A percentile compares a stretch with the other conserved stretches of the same genome.
Conservation (phyloP, 352 stramenopile species). For the Globisporangium emineosum region DNA sequence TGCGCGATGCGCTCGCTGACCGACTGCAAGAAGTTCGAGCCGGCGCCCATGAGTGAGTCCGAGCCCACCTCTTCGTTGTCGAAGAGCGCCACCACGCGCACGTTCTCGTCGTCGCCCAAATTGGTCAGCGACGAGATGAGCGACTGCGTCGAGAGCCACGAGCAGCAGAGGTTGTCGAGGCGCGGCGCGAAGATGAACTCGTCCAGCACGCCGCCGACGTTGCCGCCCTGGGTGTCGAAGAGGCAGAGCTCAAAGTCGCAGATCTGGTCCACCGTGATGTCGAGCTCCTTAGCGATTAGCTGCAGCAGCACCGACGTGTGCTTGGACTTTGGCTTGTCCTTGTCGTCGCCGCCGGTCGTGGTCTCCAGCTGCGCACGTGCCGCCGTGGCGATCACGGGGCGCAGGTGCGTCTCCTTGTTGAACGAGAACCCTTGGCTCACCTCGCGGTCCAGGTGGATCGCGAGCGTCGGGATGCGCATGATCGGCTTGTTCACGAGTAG, state of each 20-base stretch:
- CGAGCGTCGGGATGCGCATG: conserved; percentile 95
- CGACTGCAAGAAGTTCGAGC: conserved; percentile 76
- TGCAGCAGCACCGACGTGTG: conserved; percentile 93
- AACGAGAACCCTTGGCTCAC: conserved; percentile 90
- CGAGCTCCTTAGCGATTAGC: conserved; percentile 90
- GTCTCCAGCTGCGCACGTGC: conserved; percentile 85
- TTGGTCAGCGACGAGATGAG: conserved; percentile 78
- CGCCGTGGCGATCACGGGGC: conserved; percentile 88
- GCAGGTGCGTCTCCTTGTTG: conserved; percentile 97
- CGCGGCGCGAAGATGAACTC: conserved; percentile 97
- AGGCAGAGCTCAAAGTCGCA: conserved; percentile 96
- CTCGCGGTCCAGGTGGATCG: conserved; percentile 95
- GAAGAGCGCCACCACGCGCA: conserved; percentile 95
- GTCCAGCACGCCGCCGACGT: conserved; percentile 88
- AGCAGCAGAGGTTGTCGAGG: conserved; percentile 97
- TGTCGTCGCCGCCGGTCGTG: conserved; percentile 33
- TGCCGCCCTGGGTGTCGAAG: conserved; percentile 94
- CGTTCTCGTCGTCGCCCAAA: conserved; percentile 68
- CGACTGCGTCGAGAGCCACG: conserved; percentile 89
- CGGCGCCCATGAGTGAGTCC: conserved; percentile 81
- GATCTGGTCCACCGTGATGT: conserved; percentile 85
- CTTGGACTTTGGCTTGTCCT: conserved; percentile 63
- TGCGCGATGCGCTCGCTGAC: conserved; percentile 59
- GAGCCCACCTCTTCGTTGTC: conserved; percentile 98
- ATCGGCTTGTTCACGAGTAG: conserved; percentile 94